These are phyloP conservation scores for Irpex sp. DNA, from an alignment of 1,284 basidiomycete species.

Conservation along the genomic window DNA sequence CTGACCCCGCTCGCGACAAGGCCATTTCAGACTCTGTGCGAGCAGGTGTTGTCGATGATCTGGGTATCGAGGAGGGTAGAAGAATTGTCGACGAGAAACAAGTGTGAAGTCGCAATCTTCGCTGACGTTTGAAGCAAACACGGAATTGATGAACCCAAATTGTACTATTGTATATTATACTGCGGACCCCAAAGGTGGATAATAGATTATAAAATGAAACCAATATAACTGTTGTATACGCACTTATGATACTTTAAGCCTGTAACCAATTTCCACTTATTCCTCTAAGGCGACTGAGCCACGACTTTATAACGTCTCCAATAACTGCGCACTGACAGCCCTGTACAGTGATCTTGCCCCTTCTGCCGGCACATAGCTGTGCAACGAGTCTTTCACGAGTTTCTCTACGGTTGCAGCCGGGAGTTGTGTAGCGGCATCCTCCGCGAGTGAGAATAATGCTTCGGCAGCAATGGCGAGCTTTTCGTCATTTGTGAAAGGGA, in stretches of 20 bases:
- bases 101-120: background rate
- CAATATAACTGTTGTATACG: background rate
- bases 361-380: constrained; percentile 58
- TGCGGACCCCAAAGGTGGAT: background rate
- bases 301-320: constrained; percentile 38
- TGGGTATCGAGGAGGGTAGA: constrained; percentile 6
- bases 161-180: background rate
- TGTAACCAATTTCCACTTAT: background rate
- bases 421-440: constrained; percentile 39
- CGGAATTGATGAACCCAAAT: background rate
- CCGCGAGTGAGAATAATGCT: constrained; percentile 53
- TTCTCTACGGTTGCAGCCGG: constrained; percentile 46
- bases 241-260: background rate
- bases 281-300: too few relatives aligned
- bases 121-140: background rate
- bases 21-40: constrained; percentile 9
- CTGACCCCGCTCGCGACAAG: constrained; percentile 5
- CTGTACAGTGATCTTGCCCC: constrained; percentile 74
- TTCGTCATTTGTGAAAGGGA: constrained; percentile 68
- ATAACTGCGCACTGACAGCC: constrained; percentile 64
- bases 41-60: constrained; percentile 8
- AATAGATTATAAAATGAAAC: background rate
- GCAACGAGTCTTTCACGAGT: constrained; percentile 50
- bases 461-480: constrained; percentile 71
- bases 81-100: background rate